Percentiles rank a stretch among this genome's conserved stretches.
These are phyloP conservation scores for Trifolium pratense DNA, from an alignment of 306 rosid species.

Conservation along the genomic window DNA sequence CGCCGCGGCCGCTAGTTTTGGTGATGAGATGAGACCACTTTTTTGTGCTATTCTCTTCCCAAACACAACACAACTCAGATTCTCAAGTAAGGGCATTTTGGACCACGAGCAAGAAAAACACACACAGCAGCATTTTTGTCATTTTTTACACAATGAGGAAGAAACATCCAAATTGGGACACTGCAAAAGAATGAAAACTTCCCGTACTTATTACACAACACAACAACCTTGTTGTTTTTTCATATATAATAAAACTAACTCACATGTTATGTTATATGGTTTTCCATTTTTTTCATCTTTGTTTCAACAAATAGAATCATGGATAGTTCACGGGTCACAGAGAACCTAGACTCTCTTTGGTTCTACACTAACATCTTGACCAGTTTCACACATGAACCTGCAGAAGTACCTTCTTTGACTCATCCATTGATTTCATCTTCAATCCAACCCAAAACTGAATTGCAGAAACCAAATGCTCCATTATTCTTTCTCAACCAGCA, in stretches of 20 bases:
- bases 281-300: neutral
- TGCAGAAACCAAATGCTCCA: neutral
- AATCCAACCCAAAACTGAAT: slow-evolving; percentile 35
- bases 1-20: slow-evolving; percentile 29
- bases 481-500: neutral
- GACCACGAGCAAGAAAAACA: neutral
- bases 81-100: slow-evolving; percentile 1
- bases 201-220: slow-evolving; percentile 8
- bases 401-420: slow-evolving; percentile 13
- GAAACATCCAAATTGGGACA: slow-evolving; percentile 25
- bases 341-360: slow-evolving; percentile 68
- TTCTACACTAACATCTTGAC: slow-evolving; percentile 59
- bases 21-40: neutral
- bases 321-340: slow-evolving; percentile 50
- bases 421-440: neutral
- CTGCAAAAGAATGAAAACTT: slow-evolving; percentile 42
- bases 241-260: neutral
- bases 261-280: slow-evolving; percentile 33
- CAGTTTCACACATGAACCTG: neutral
- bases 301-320: slow-evolving; percentile 32
- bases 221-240: neutral
- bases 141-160: neutral
- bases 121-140: neutral
- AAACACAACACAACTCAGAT: neutral
- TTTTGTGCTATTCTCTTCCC: neutral